Evolutionary conservation across 2,329 filamentous ascomycete genomes (phyloP).

Genomic region (Boeremia lycopersici): DNA sequence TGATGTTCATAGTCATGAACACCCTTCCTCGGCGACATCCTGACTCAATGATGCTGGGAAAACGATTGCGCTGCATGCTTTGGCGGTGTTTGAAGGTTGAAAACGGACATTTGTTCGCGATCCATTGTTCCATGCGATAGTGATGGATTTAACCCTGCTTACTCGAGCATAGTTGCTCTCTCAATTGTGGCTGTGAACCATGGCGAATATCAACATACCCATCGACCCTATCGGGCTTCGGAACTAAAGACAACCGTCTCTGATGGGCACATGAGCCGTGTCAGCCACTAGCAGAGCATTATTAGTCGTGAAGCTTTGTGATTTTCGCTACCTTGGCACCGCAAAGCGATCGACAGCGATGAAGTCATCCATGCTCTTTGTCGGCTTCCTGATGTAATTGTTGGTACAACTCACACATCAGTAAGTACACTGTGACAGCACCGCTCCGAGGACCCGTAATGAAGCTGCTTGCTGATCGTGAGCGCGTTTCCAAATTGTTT

Average conservation of each 20-base stretch:
- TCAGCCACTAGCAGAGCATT: not conserved
- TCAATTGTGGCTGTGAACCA: not conserved
- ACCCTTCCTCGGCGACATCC: too few relatives aligned
- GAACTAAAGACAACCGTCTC: not conserved
- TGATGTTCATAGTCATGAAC: too few relatives aligned
- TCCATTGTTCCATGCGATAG: not conserved
- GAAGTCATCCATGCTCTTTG: constrained; percentile 9
- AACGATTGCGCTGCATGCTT: too few relatives aligned
- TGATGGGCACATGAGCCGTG: constrained; percentile 1
- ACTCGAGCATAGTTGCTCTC: constrained; percentile 1
- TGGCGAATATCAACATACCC: not conserved
- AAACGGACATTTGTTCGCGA: not conserved
- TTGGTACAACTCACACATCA: constrained; percentile 9
- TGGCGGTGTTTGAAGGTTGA: too few relatives aligned
- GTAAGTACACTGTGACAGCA: not conserved
- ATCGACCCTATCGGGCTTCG: constrained; percentile 1
- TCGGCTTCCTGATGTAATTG: not conserved
- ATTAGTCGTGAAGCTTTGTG: constrained; percentile 6
- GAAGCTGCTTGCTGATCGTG: not conserved
- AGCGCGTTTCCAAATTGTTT: not conserved
- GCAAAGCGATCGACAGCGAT: constrained; percentile 1
- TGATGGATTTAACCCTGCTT: not conserved
- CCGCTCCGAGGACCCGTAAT: not conserved
- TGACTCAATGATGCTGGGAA: too few relatives aligned
- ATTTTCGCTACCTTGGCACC: constrained; percentile 2